These are phyloP conservation scores for Auriscalpium orientale DNA, from an alignment of 768 basidiomycete species.

Conservation along the genomic window DNA sequence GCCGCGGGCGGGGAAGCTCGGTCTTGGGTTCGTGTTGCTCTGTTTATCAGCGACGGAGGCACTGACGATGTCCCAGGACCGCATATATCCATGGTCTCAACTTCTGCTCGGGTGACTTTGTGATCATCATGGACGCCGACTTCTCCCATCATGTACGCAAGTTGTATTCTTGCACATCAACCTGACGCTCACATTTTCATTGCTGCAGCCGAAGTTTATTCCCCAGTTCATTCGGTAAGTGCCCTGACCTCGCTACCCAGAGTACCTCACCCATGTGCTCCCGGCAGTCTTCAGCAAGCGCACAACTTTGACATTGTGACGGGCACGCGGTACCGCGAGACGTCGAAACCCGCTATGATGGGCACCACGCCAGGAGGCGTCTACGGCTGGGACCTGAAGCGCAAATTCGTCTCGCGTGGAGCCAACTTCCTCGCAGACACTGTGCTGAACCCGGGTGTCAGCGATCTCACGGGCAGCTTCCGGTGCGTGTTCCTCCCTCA, in stretches of 20 bases:
- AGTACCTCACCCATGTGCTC: not conserved
- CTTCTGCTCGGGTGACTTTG: conserved; percentile 86
- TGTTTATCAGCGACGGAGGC: not conserved
- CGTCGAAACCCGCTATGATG: conserved; percentile 45
- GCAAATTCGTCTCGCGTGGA: conserved; percentile 81
- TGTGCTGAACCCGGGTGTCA: conserved; percentile 77
- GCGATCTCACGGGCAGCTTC: conserved; percentile 88
- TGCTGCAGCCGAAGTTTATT: conserved; percentile 83
- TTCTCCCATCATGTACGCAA: conserved; percentile 83
- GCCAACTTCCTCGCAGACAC: conserved; percentile 89
- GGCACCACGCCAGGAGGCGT: conserved; percentile 76
- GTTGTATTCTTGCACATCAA: no score
- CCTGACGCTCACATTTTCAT: not conserved
- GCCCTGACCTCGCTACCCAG: not conserved
- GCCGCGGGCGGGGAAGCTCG: conserved; percentile 86
- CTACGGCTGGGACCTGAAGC: conserved; percentile 87
- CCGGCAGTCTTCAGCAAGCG: conserved; percentile 65
- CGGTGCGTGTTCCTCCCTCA: conserved; percentile 38
- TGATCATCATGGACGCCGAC: conserved; percentile 96
- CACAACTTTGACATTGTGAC: conserved; percentile 90
- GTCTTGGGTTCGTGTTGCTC: conserved; percentile 58
- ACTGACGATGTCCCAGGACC: conserved; percentile 43
- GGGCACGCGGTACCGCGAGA: conserved; percentile 77
- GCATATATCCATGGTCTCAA: conserved; percentile 90
- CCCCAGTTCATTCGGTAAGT: conserved; percentile 80